Base-by-base conservation (phyloP, 1,284 basidiomycete species). In the Ceratobasidium sp. region DNA sequence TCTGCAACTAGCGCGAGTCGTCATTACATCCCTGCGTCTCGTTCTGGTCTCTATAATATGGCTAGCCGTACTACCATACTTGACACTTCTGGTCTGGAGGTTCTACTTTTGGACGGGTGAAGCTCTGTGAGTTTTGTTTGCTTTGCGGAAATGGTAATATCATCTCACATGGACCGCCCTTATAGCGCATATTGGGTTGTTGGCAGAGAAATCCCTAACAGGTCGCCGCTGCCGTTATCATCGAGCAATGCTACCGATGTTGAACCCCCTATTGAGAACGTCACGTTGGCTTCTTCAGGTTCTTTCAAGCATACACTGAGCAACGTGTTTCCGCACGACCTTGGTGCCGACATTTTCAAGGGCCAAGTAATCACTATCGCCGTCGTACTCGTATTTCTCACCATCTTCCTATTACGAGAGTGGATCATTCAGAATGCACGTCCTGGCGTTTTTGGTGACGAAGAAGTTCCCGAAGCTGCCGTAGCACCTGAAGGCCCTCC, bases 341-440 rank as follows among this genome's bases (percentile, higher is more conserved):
- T 90, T 85, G 75, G 92, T 14, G 88, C 91, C 2, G 94, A 96
- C 82, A 93, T 96, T 45, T 95, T 98, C 79, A 89, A 93, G 0
- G 97, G 97, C 1, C 97, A 98, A 83, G 93, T 98, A 74, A 94
- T 99, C 74, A 95, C 96, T 9, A 92, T 95, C 53, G 85, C 93
- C 65, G 93, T 99, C 64, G 94, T 98, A 50, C 87, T 97, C 36
- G 88, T 90, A 0, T 96, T 98, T 77, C 90, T 98, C 14, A 91
- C 92, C 8, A 86, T 97, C 33, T 97, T 99, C 80, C 88, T 99
- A 1, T 87, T 99, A 6, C 91, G 97, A 44, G 97, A 99, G 83
- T 99, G 96, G 96, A 95, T 98, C 76, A 88, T 93, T 1, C 95
- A 97, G 82, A 96, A 96, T 81, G 93, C 93, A 8, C 88, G 93